Evolutionary conservation across 116 monocot genomes (phyloP), one percentile per base, ranked within the genome.

Genomic region (Zostera marina): DNA sequence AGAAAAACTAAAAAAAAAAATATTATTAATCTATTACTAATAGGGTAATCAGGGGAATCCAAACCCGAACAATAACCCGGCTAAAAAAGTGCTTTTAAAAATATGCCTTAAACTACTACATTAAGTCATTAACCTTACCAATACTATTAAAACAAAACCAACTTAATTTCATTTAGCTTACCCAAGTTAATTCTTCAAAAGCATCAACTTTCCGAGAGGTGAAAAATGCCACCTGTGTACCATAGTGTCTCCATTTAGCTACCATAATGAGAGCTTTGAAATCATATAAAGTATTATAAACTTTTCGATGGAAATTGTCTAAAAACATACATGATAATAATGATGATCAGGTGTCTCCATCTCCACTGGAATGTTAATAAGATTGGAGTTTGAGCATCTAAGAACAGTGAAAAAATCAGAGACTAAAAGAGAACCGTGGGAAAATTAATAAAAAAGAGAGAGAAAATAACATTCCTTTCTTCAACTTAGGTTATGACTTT

Each of bases 101-200:
- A n/a, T n/a, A n/a, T n/a, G n/a, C n/a, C n/a, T n/a, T n/a, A n/a
- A n/a, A n/a, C n/a, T n/a, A n/a, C n/a, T n/a, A n/a, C n/a, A n/a
- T n/a, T n/a, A n/a, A n/a, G n/a, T n/a, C 5, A 32, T 32, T 32
- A 32, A 32, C 32, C 32, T 32, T 32, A 32, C 32, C 32, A 32
- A 32, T 2, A 2, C 32, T 51, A 9, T 51, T 21, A 20, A 32
- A 32, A 32, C 2, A 32, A 32, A 32, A 5, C 5, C 32, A 32
- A 32, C 2, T 32, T 32, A 2, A 32, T 1, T 8, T 38, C 56
- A 38, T 56, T 11, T 24, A 26, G 22, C 84, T 72, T 81, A 98
- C 98, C 91, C 98, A 83, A 40, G 98, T 98, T 23, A 98, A 58
- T 74, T 98, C 98, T 71, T 98, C 98, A 56, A 74, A 69, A 52